A percentile compares a stretch with the other conserved stretches of the same genome.
Evolutionary conservation across 129 eudicot genomes (phyloP).

Genomic region (Ambrosia artemisiifolia): DNA sequence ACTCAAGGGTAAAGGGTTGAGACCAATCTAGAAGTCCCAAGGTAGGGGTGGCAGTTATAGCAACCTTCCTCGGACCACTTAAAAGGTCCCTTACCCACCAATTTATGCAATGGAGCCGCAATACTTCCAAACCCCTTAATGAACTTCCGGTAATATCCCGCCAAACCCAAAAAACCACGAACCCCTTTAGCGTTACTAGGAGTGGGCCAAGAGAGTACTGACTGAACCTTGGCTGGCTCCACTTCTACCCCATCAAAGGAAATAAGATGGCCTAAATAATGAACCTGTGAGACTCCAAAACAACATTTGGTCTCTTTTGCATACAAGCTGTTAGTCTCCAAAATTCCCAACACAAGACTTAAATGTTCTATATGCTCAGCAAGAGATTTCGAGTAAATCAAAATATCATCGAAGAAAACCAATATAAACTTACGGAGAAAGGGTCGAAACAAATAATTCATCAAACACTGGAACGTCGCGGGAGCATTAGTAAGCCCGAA

Average conservation of each 20-base stretch:
- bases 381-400: not conserved
- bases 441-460: not conserved
- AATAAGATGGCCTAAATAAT: slow-evolving; percentile 10
- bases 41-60: not conserved
- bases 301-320: not conserved
- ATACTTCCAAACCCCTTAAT: not conserved
- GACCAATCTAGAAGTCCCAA: slow-evolving; percentile 18
- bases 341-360: not conserved
- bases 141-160: slow-evolving; percentile 11
- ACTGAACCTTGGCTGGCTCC: not conserved
- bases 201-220: not conserved
- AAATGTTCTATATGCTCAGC: slow-evolving; percentile 1
- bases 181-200: slow-evolving; percentile 1
- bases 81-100: not conserved
- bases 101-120: not conserved
- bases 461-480: not conserved
- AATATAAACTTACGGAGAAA: not conserved
- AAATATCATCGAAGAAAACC: slow-evolving; percentile 9
- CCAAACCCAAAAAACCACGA: not conserved
- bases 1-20: not conserved
- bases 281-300: not conserved
- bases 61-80: not conserved
- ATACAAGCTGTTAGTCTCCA: not conserved
- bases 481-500: slow-evolving; percentile 1
- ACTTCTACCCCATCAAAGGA: not conserved